Conservation (phyloP, 148 eudicot genomes). For the Salicornia ramosissima region DNA sequence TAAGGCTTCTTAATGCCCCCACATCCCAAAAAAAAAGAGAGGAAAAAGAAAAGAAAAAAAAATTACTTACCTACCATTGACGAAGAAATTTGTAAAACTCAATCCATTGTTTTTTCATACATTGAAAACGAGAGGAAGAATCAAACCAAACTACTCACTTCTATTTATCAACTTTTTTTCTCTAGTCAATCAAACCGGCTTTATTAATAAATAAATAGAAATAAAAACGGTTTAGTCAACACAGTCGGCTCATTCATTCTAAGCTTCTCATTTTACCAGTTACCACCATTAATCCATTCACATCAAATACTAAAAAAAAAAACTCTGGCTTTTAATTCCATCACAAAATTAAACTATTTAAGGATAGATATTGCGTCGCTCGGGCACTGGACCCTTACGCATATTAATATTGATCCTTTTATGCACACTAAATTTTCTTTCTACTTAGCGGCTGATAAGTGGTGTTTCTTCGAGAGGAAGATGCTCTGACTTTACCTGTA, state of each 20-base stretch:
- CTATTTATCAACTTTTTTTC: background rate
- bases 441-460: too few species aligned
- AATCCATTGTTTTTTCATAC: background rate
- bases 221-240: constrained; percentile 17
- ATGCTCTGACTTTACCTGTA: too few species aligned
- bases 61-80: constrained; percentile 18
- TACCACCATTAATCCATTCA: constrained; percentile 13
- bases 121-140: background rate
- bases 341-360: background rate
- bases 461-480: too few species aligned
- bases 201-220: constrained; percentile 8
- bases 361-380: too few species aligned
- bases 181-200: too few species aligned
- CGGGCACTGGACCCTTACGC: too few species aligned
- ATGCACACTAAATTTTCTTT: too few species aligned
- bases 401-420: too few species aligned
- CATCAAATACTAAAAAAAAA: constrained; percentile 1
- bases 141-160: constrained; percentile 13
- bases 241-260: constrained; percentile 19
- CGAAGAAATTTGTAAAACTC: background rate
- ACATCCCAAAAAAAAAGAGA: background rate
- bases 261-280: constrained; percentile 8
- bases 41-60: constrained; percentile 6
- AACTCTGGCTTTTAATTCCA: constrained; percentile 9
- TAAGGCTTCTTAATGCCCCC: background rate